Evolutionary conservation across 495 filamentous ascomycete species (phyloP).

Genomic region (Penicillium paradoxum): DNA sequence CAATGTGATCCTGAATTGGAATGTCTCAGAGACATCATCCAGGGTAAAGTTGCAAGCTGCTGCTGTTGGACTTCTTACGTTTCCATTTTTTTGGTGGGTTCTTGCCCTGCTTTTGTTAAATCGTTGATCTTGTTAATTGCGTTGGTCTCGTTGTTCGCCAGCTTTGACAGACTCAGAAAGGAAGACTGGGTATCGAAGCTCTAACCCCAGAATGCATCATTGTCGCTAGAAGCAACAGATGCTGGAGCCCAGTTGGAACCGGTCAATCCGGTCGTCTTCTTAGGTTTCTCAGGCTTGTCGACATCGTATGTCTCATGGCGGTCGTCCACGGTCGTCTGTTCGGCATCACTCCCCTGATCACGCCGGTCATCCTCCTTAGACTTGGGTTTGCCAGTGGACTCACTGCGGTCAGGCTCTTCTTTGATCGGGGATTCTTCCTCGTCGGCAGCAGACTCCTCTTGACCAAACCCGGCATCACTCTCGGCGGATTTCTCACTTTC

Average conservation of each 20-base stretch:
- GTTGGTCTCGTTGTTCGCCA: not conserved
- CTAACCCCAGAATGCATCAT: not conserved
- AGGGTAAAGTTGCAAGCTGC: not conserved
- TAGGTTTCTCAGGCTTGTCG: not conserved
- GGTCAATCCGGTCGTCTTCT: not conserved
- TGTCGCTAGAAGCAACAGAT: not conserved
- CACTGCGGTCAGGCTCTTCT: not conserved
- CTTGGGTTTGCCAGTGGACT: too few relatives aligned
- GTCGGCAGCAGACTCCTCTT: not conserved
- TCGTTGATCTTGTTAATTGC: not conserved
- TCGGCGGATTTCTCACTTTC: too few relatives aligned
- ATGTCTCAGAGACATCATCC: not conserved
- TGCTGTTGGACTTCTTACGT: not conserved
- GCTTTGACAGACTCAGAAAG: not conserved
- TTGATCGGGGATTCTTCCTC: not conserved
- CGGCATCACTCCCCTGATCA: too few relatives aligned
- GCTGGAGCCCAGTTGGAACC: not conserved
- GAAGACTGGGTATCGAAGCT: not conserved
- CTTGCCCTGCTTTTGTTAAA: not conserved
- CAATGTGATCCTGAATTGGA: not conserved
- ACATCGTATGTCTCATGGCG: too few relatives aligned
- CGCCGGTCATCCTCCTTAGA: too few relatives aligned
- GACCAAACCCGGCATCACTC: not conserved
- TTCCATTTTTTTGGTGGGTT: constrained; percentile 1
- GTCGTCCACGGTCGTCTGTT: too few relatives aligned